Percentiles rank a stretch among this genome's conserved stretches.
Evolutionary conservation across 225 moss, liverwort and hornwort genomes (phyloP).

Genomic region (Polytrichum formosum): DNA sequence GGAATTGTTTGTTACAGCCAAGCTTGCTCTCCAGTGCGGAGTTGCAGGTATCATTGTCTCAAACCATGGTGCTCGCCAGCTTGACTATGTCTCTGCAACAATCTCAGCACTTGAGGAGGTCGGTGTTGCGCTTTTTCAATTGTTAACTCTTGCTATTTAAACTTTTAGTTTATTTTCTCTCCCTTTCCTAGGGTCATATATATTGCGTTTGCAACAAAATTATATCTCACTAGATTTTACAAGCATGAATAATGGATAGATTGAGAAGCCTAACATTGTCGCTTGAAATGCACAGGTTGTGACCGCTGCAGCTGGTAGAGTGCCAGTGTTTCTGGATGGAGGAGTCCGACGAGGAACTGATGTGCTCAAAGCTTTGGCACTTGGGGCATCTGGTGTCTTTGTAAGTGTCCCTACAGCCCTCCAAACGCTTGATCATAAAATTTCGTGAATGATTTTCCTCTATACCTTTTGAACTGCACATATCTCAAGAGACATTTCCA

Average conservation of each 20-base stretch:
- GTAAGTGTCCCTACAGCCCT: slow-evolving; percentile 33
- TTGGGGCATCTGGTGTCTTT: slow-evolving; percentile 79
- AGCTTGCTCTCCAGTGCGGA: slow-evolving; percentile 62
- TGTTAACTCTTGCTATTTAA: no score
- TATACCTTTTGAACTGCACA: no score
- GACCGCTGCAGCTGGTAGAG: slow-evolving; percentile 57
- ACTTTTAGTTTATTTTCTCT: no score
- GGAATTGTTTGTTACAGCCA: slow-evolving; percentile 33
- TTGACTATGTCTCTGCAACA: slow-evolving; percentile 68
- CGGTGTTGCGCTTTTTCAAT: neutral
- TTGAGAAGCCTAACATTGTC: neutral
- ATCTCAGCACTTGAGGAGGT: slow-evolving; percentile 86
- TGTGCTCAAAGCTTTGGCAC: slow-evolving; percentile 78
- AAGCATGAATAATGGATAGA: no score
- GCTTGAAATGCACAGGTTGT: slow-evolving; percentile 42
- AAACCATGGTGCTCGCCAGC: slow-evolving; percentile 83
- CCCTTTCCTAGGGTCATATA: no score
- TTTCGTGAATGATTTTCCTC: no score
- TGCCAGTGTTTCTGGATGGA: slow-evolving; percentile 84
- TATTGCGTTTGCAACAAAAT: no score
- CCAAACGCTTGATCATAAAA: no score
- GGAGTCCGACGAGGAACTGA: slow-evolving; percentile 88
- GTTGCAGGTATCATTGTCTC: slow-evolving; percentile 82
- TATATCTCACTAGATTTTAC: no score
- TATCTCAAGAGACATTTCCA: no score